A percentile compares a stretch with the other conserved stretches of the same genome.
Evolutionary conservation across 108 stramenopile genomes (phyloP).

Genomic region (Nitzschia sp.): DNA sequence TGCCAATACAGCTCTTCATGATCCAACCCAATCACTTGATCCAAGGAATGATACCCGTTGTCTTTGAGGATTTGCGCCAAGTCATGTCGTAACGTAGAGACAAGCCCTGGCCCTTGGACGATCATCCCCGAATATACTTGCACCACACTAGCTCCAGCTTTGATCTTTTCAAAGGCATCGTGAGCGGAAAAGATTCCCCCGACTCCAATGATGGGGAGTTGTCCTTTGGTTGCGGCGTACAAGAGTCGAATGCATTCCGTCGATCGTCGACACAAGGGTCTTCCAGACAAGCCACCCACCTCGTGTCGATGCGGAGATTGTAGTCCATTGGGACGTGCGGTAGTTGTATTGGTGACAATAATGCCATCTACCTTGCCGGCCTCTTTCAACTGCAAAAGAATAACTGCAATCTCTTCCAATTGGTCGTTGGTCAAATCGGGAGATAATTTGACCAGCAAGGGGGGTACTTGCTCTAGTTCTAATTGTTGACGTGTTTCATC

Average conservation of each 20-base stretch:
- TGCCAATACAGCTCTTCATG: constrained; percentile 78
- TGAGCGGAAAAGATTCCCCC: constrained; percentile 85
- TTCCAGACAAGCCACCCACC: constrained; percentile 89
- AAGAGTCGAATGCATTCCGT: constrained; percentile 84
- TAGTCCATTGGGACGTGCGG: constrained; percentile 52
- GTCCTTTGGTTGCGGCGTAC: constrained; percentile 78
- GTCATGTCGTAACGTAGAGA: constrained; percentile 68
- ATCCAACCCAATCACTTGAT: constrained; percentile 64
- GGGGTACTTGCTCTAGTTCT: constrained; percentile 20
- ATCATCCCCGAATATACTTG: constrained; percentile 92
- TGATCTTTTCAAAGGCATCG: constrained; percentile 92
- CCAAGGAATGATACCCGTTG: constrained; percentile 58
- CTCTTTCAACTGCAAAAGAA: constrained; percentile 55
- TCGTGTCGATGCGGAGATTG: constrained; percentile 38
- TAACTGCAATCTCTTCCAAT: constrained; percentile 71
- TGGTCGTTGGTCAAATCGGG: constrained; percentile 88
- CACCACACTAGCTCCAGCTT: constrained; percentile 90
- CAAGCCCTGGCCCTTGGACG: constrained; percentile 88
- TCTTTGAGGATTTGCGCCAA: constrained; percentile 60
- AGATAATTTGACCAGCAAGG: constrained; percentile 92
- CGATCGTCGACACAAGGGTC: constrained; percentile 75
- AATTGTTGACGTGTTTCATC: constrained; percentile 52
- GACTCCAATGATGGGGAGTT: constrained; percentile 91
- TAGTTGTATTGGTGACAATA: constrained; percentile 92
- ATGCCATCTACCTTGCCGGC: constrained; percentile 96